A percentile compares a stretch with the other conserved stretches of the same genome.
These are phyloP conservation scores for Neonectria magnoliae DNA, from an alignment of 2,329 filamentous ascomycete species.

Conservation along the genomic window DNA sequence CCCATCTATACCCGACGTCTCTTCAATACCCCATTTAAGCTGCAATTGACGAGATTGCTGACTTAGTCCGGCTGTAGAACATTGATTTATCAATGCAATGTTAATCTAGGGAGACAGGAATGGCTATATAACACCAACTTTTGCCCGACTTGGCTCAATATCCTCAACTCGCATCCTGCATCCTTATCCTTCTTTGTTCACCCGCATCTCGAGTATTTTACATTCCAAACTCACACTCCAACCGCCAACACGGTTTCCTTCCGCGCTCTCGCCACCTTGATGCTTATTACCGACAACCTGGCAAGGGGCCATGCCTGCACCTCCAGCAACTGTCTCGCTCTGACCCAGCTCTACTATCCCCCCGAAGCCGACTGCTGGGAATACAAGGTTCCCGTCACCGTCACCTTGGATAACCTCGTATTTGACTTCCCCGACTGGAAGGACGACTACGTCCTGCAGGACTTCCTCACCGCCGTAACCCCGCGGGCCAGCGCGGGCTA, in stretches of 20 bases:
- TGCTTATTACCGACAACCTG: neutral
- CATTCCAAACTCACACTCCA: no score
- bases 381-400: no score
- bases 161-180: no score
- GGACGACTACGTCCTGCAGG: no score
- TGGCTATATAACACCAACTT: no score
- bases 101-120: neutral
- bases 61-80: neutral
- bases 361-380: neutral
- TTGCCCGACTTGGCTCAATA: no score
- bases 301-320: neutral
- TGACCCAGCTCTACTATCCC: constrained; percentile 31
- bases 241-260: neutral
- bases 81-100: neutral
- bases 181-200: no score
- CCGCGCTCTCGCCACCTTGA: neutral
- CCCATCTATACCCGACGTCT: neutral
- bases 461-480: no score
- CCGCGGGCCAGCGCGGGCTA: no score
- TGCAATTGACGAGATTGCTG: neutral
- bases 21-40: neutral
- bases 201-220: no score
- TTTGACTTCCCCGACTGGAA: no score
- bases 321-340: neutral
- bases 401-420: no score